Evolutionary conservation across 768 basidiomycete species (phyloP).

Genomic region (Mycena vitilis): DNA sequence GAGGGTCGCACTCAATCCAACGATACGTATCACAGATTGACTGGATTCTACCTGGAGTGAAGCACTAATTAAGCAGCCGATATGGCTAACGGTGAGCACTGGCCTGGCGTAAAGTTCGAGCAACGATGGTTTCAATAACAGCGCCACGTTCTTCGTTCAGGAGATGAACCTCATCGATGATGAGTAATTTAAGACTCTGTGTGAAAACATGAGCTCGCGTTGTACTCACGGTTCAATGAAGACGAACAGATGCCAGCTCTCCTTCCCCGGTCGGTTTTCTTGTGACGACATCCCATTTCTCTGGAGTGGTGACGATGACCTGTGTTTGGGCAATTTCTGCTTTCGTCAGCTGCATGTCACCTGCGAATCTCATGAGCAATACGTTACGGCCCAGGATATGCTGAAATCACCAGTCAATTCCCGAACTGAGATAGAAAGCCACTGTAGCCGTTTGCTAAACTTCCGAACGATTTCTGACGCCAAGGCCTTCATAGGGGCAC

Average conservation of each 20-base stretch:
- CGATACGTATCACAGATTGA: conserved; percentile 95
- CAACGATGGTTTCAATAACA: conserved; percentile 98
- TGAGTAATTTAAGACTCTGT: conserved; percentile 91
- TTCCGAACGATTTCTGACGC: conserved; percentile 97
- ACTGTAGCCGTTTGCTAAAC: conserved; percentile 86
- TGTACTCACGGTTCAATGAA: background rate
- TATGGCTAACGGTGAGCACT: background rate
- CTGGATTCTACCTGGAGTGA: conserved; percentile 86
- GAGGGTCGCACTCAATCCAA: conserved; percentile 95
- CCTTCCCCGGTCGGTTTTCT: conserved; percentile 97
- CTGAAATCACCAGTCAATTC: conserved; percentile 82
- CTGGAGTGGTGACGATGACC: conserved; percentile 98
- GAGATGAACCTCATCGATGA: conserved; percentile 97
- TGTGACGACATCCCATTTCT: conserved; percentile 99
- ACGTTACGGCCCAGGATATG: background rate
- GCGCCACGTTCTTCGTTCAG: conserved; percentile 98
- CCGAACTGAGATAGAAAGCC: conserved; percentile 87
- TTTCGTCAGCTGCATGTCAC: conserved; percentile 98
- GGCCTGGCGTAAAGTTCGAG: conserved; percentile 91
- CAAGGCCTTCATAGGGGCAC: conserved; percentile 98
- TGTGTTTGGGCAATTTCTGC: conserved; percentile 95
- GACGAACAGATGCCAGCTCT: conserved; percentile 88
- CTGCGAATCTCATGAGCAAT: conserved; percentile 45
- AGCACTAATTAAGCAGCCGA: conserved; percentile 6
- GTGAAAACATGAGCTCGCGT: background rate